A percentile compares a stretch with the other conserved stretches of the same genome.
phyloP scores from a whole-genome alignment of 1,284 basidiomycete species.

The Boletellus deceptivus region DNA sequence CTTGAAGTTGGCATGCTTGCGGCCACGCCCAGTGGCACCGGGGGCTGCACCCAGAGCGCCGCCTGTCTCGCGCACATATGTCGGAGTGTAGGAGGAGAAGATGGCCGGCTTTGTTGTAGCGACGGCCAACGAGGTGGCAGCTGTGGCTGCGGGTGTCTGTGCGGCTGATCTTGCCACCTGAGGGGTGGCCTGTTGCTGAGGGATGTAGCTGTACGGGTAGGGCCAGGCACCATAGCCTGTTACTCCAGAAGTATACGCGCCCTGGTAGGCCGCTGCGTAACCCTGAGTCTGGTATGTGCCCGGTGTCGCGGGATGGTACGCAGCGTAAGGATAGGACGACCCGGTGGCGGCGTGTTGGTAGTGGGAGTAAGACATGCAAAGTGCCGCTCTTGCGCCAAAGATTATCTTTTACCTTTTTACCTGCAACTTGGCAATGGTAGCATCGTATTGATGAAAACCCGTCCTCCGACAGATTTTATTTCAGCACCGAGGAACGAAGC shows the following conservation, averaged over 20 bases:
- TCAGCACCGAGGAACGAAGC: no score
- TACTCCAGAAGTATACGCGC: conserved; percentile 40
- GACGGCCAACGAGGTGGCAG: conserved; percentile 18
- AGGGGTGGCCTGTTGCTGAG: conserved; percentile 39
- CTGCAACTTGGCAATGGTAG: no score
- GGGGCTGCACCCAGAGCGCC: conserved; percentile 33
- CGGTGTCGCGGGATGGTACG: conserved; percentile 43
- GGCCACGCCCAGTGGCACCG: conserved; percentile 44
- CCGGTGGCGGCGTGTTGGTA: conserved; percentile 41
- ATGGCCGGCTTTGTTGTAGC: conserved; percentile 31
- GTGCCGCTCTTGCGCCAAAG: no score
- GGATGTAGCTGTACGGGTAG: conserved; percentile 56
- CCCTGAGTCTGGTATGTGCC: conserved; percentile 35
- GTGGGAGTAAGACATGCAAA: conserved; percentile 35
- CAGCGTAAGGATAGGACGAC: conserved; percentile 53
- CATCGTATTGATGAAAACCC: no score
- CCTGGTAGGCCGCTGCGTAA: conserved; percentile 48
- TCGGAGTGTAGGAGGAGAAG: conserved; percentile 55
- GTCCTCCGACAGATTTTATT: no score
- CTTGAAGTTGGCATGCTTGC: conserved; percentile 63
- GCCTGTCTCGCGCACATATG: conserved; percentile 53
- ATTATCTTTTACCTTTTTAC: no score
- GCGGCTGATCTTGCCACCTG: conserved; percentile 36
- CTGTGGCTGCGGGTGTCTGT: conserved; percentile 30
- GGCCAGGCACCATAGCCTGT: conserved; percentile 59